Base-by-base conservation (phyloP, 2,329 filamentous ascomycete species). In the Neophaeococcomyces aloes region DNA sequence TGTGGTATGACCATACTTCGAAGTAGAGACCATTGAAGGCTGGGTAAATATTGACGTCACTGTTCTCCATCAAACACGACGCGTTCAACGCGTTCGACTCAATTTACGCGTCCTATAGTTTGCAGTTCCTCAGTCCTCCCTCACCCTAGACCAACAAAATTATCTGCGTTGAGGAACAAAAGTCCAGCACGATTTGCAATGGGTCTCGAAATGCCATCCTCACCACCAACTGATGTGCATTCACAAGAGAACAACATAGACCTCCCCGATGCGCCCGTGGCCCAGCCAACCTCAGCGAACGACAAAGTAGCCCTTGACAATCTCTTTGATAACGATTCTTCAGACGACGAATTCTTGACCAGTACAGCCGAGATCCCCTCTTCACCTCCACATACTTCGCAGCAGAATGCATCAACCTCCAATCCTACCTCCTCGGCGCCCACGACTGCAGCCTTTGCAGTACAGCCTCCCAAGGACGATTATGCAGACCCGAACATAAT, bases 401-500 rank as follows among this genome's bases (percentile, higher is more conserved):
- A n/a, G n/a, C 48, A 52, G 27, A 50, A 53, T n/a, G n/a, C n/a
- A n/a, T n/a, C n/a, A n/a, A n/a, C n/a, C n/a, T n/a, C n/a, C n/a
- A n/a, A n/a, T n/a, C n/a, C n/a, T n/a, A n/a, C n/a, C n/a, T n/a
- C n/a, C n/a, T 57, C 67, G 51, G 53, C 57, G 47, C 55, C 60
- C 45, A 50, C 53, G 48, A 34, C 49, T 62, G 66, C 73, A 63
- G 48, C 61, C 10, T 34, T 38, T 23, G 25, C 39, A 31, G 21
- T 14, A 45, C 15, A 27, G 7, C 21, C 8, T 21, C 37, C 19
- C 14, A 10, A 40, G n/a, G 34, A 27, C 41, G 47, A 49, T 13
- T 49, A 49, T 43, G 33, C 21, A 14, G 40, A 48, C 54, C 79
- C 85, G 1, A 85, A 88, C 58, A 76, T 93, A 8, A 87, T 96